Evolutionary conservation across 169 alveolate species (phyloP).

Genomic region (Miamiensis avidus): DNA sequence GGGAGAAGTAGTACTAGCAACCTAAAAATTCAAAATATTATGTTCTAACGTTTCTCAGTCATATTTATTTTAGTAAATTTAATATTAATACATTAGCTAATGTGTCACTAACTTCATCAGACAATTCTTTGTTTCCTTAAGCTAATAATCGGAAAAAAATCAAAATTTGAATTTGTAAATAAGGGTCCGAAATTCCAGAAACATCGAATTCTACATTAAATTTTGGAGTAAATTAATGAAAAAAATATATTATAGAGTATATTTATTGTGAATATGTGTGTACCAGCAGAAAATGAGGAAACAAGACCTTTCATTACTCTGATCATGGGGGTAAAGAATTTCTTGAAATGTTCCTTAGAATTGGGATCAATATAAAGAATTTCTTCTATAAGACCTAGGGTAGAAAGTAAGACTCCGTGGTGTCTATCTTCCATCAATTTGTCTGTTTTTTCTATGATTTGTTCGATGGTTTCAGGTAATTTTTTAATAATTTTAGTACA

Average conservation of each 20-base stretch:
- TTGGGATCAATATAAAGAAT: constrained; percentile 89
- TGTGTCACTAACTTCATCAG: constrained; percentile 77
- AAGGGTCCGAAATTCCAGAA: constrained; percentile 95
- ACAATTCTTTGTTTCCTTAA: constrained; percentile 36
- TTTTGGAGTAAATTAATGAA: neutral
- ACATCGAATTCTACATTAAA: constrained; percentile 81
- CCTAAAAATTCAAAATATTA: too few species aligned
- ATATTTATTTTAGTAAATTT: too few species aligned
- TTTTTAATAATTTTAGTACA: constrained; percentile 83
- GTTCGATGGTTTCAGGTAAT: constrained; percentile 87
- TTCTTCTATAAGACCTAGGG: constrained; percentile 90
- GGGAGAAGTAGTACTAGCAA: constrained; percentile 95
- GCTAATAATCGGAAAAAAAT: constrained; percentile 66
- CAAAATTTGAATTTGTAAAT: constrained; percentile 90
- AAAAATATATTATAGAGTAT: too few species aligned
- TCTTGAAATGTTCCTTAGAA: constrained; percentile 61
- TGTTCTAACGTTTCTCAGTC: too few species aligned
- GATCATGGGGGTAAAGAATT: constrained; percentile 41
- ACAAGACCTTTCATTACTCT: constrained; percentile 59
- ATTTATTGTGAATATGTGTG: too few species aligned
- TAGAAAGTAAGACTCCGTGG: constrained; percentile 96
- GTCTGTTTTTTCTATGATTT: constrained; percentile 86
- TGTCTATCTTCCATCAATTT: constrained; percentile 93
- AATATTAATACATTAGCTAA: constrained; percentile 91
- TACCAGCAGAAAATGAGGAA: constrained; percentile 77